Evolutionary conservation across 108 stramenopile species (phyloP), one percentile per base, ranked within the genome.

Genomic region (Aureococcus anophagefferens): DNA sequence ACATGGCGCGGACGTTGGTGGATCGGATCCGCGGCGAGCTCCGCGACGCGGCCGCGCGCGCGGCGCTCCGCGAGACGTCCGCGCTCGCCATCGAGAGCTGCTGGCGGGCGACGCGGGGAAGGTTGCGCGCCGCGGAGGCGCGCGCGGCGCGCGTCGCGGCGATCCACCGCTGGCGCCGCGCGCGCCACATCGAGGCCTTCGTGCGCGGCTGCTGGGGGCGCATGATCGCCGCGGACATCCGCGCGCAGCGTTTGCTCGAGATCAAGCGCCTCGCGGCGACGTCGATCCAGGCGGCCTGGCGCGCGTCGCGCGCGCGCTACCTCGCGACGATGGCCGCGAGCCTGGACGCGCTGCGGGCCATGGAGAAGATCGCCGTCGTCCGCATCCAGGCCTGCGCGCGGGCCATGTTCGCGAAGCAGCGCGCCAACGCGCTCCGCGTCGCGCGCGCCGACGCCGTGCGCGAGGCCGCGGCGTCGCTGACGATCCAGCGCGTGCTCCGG

Each of bases 401-500:
- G 36, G 69, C 69, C 25, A 62, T 11, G 9, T 44, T 44, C 40
- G 40, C 40, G 40, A 5, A 13, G 9, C 51, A 59, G 25, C 51
- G 51, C 3, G 3, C 33, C 15, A 5, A 44, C 16, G 28, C 29
- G 33, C 65, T 30, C 46, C 66, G 73, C 62, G 35, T 35, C 30
- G 30, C 31, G 51, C 7, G n/a, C 30, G 62, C 66, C 9, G 30
- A 40, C 46, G 33, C 36, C 25, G 44, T 67, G 67, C 30, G 46
- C 34, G 46, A 74, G 21, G 66, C 35, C 29, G 28, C 35, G 7
- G 68, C 68, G 17, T 63, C 59, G 21, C 63, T 67, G 37, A 34
- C 46, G 44, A 31, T 65, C 64, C 74, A 74, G 40, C 35, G 69
- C 25, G 63, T 74, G 3, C 68, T 74, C 68, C 30, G 74, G 31